Percentiles rank a stretch among this genome's conserved stretches.
Evolutionary conservation across 2,329 filamentous ascomycete genomes (phyloP).

Genomic region (Apiospora pterosperma): DNA sequence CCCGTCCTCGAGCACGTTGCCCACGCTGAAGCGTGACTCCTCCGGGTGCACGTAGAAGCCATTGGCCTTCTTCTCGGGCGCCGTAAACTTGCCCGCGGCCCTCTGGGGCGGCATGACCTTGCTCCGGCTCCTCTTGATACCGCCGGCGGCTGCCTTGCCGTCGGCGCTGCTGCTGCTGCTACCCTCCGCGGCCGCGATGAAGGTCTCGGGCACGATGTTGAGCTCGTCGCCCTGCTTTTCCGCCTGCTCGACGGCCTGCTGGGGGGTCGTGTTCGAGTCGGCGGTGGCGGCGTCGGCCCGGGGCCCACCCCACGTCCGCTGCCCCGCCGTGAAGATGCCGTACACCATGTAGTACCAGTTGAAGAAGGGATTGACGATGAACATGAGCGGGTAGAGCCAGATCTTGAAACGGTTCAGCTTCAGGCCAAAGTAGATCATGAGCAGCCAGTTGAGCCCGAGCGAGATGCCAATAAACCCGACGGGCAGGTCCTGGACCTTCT

Average conservation of each 20-base stretch:
- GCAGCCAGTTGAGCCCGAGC: conserved; percentile 85
- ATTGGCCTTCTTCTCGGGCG: conserved; percentile 62
- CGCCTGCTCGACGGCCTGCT: conserved; percentile 80
- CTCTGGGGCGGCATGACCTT: conserved; percentile 69
- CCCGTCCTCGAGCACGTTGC: conserved; percentile 25
- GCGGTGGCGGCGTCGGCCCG: conserved; percentile 84
- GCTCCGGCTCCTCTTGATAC: conserved; percentile 48
- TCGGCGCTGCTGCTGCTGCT: conserved; percentile 6
- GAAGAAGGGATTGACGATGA: conserved; percentile 91
- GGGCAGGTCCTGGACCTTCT: conserved; percentile 73
- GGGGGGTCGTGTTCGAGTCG: conserved; percentile 70
- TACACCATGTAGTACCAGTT: conserved; percentile 99
- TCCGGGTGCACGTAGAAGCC: conserved; percentile 69
- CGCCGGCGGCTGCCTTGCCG: conserved; percentile 24
- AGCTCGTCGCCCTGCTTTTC: conserved; percentile 79
- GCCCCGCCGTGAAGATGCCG: conserved; percentile 89
- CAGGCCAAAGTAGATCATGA: conserved; percentile 94
- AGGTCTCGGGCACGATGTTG: conserved; percentile 85
- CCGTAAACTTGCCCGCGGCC: conserved; percentile 76
- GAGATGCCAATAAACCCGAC: conserved; percentile 93
- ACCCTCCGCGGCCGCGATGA: conserved; percentile 55
- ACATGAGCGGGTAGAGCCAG: conserved; percentile 94
- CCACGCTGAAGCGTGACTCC: conserved; percentile 60
- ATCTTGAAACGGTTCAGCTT: conserved; percentile 89
- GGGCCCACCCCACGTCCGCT: conserved; percentile 93